Percentiles rank a stretch among this genome's conserved stretches.
Conservation (phyloP, 2,329 filamentous ascomycete species). For the Sarocladiaceae sp. region DNA sequence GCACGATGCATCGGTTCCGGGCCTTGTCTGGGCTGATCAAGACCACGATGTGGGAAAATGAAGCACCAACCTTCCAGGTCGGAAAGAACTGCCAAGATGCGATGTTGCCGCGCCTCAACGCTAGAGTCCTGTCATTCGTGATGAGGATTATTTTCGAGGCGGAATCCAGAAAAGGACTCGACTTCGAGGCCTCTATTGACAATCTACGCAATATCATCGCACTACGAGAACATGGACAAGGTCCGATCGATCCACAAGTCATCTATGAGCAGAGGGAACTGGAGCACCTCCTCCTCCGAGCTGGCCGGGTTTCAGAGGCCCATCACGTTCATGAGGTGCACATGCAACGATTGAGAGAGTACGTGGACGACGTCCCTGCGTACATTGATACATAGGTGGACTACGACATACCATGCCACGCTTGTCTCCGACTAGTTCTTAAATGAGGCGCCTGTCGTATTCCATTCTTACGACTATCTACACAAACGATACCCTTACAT, state of each 20-base stretch:
- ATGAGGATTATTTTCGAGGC: neutral
- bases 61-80: too few species aligned
- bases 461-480: too few species aligned
- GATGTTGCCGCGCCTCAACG: neutral
- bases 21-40: neutral
- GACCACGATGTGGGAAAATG: neutral
- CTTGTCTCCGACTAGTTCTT: too few species aligned
- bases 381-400: too few species aligned
- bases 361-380: neutral
- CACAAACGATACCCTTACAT: too few species aligned
- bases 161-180: neutral
- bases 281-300: neutral
- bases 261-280: neutral
- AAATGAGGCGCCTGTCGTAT: too few species aligned
- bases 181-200: neutral
- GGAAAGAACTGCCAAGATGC: neutral
- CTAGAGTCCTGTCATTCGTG: neutral
- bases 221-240: neutral
- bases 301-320: neutral
- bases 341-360: neutral
- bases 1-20: neutral
- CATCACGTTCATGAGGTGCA: neutral
- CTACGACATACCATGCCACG: too few species aligned
- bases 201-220: neutral
- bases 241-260: neutral